Conservation (phyloP, 192 early-diverging fungal species). For the Gigaspora rosea region DNA sequence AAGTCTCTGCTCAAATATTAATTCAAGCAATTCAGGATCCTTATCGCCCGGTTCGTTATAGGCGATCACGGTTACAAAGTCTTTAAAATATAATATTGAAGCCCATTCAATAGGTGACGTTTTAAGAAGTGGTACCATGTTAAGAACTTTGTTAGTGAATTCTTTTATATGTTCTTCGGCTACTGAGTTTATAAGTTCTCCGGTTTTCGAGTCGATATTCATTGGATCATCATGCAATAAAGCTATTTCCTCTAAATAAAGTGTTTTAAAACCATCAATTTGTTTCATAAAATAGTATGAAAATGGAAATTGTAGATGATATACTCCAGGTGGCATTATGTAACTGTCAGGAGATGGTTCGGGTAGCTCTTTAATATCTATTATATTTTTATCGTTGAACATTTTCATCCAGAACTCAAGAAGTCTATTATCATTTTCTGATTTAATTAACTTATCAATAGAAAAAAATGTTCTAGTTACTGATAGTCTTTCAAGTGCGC, state of each 20-base stretch:
- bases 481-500: constrained; percentile 10
- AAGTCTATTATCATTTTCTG: not conserved
- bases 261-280: constrained; percentile 22
- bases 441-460: not conserved
- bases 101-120: not conserved
- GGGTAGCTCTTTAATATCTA: not conserved
- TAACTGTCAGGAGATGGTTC: constrained; percentile 33
- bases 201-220: constrained; percentile 17
- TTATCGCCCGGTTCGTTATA: not conserved
- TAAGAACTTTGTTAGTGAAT: constrained; percentile 11
- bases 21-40: constrained; percentile 14
- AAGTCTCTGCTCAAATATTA: constrained; percentile 15
- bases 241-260: constrained; percentile 7
- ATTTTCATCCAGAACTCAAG: constrained; percentile 28
- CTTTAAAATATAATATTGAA: constrained; percentile 28
- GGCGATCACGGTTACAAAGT: constrained; percentile 24
- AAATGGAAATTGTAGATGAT: constrained; percentile 27
- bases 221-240: not conserved
- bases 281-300: constrained; percentile 27
- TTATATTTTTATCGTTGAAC: constrained; percentile 14
- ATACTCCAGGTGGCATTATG: not conserved
- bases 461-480: not conserved
- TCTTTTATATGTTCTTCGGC: not conserved
- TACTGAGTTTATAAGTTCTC: not conserved
- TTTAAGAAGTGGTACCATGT: not conserved